phyloP scores from a whole-genome alignment of 164 flowering plant genomes.

The Nymphaea thermarum region DNA sequence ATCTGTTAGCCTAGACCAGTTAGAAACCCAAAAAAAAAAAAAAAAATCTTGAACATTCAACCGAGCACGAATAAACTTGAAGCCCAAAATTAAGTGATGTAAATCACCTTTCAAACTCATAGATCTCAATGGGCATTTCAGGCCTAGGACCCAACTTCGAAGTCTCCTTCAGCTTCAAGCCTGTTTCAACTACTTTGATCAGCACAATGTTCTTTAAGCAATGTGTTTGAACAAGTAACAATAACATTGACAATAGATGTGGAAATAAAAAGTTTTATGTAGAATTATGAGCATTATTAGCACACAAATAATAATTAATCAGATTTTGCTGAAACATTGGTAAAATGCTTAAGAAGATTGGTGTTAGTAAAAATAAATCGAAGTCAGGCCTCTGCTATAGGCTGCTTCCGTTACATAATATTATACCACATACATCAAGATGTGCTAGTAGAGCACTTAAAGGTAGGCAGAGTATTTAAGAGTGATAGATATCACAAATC shows the following conservation, averaged over 20 bases:
- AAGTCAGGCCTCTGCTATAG: too few relatives aligned
- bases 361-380: too few relatives aligned
- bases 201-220: neutral
- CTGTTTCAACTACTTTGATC: slow-evolving; percentile 20
- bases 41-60: neutral
- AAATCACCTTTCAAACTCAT: slow-evolving; percentile 67
- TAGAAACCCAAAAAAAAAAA: neutral
- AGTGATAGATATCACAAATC: too few relatives aligned
- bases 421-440: too few relatives aligned
- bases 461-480: too few relatives aligned
- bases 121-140: slow-evolving; percentile 88
- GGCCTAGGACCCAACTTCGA: slow-evolving; percentile 93
- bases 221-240: neutral
- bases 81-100: slow-evolving; percentile 1
- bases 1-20: slow-evolving; percentile 2
- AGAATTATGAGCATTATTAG: too few relatives aligned
- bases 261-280: too few relatives aligned
- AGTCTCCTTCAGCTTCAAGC: slow-evolving; percentile 62
- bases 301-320: too few relatives aligned
- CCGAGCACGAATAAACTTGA: neutral
- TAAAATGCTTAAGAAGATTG: too few relatives aligned
- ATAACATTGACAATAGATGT: neutral
- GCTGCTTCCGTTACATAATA: too few relatives aligned
- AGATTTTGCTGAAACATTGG: too few relatives aligned
- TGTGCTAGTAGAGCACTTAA: too few relatives aligned